phyloP scores from a whole-genome alignment of 495 filamentous ascomycete species.

The Penicillium waksmanii region DNA sequence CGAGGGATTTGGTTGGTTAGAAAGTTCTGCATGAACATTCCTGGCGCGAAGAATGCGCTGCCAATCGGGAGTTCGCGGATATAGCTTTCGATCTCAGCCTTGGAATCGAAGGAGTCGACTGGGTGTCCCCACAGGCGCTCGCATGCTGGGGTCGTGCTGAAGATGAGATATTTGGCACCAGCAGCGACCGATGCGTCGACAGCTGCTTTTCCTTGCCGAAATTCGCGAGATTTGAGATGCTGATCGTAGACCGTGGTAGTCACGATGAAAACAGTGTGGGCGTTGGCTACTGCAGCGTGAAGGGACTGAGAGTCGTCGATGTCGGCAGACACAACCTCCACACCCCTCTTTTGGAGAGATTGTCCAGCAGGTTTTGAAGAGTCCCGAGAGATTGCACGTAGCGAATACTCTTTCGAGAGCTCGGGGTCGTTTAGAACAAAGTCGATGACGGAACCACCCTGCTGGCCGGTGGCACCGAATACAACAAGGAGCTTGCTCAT shows the following conservation, averaged over 20 bases:
- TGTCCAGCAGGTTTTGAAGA: conserved; percentile 33
- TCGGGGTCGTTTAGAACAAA: conserved; percentile 51
- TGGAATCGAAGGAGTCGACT: conserved; percentile 47
- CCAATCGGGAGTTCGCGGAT: conserved; percentile 47
- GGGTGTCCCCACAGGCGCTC: conserved; percentile 19
- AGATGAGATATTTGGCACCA: conserved; percentile 54
- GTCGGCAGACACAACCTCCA: conserved; percentile 55
- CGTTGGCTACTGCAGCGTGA: conserved; percentile 42
- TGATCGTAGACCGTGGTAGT: conserved; percentile 42
- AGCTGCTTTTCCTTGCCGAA: conserved; percentile 44
- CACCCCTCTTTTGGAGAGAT: conserved; percentile 34
- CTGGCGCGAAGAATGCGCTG: conserved; percentile 48
- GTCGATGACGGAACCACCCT: conserved; percentile 62
- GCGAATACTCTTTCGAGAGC: conserved; percentile 49
- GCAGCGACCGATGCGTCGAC: conserved; percentile 49
- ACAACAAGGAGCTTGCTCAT: conserved; percentile 59
- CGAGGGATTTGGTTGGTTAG: conserved; percentile 16
- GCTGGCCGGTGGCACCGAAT: conserved; percentile 66
- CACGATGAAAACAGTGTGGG: conserved; percentile 53
- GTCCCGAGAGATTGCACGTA: conserved; percentile 59
- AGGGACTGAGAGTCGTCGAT: conserved; percentile 44
- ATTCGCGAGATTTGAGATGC: conserved; percentile 39
- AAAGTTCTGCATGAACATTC: conserved; percentile 57
- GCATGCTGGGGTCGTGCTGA: conserved; percentile 45
- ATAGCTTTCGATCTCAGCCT: conserved; percentile 46